A percentile compares a stretch with the other conserved stretches of the same genome.
Conservation (phyloP, 352 stramenopile species). For the Phytophthora brassicae region DNA sequence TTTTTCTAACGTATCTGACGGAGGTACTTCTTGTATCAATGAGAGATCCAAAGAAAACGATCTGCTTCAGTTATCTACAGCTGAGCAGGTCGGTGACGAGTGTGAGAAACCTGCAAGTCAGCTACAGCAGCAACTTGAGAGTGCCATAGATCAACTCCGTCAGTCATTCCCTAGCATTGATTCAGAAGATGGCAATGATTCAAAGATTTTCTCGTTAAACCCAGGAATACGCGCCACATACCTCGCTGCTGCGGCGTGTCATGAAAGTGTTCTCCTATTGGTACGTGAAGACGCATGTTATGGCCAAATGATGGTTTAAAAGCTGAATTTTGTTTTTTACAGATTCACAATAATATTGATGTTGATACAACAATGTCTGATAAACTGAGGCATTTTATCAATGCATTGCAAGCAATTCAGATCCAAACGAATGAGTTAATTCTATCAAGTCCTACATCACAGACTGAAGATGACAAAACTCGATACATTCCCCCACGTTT, state of each 20-base stretch:
- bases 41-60: neutral
- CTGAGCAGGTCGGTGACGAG: slow-evolving; percentile 14
- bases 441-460: neutral
- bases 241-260: slow-evolving; percentile 40
- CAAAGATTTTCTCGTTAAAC: neutral
- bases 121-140: slow-evolving; percentile 28
- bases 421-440: neutral
- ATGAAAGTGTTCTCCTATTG: slow-evolving; percentile 41
- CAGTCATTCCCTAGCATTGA: slow-evolving; percentile 25
- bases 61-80: neutral
- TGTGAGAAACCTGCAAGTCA: slow-evolving; percentile 19
- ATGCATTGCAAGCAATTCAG: slow-evolving; percentile 32
- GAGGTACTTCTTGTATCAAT: no score
- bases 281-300: slow-evolving; percentile 16
- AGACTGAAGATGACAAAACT: neutral
- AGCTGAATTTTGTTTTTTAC: neutral
- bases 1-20: slow-evolving; percentile 7
- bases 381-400: slow-evolving; percentile 40
- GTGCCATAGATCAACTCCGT: slow-evolving; percentile 25
- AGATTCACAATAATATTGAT: slow-evolving; percentile 35
- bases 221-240: slow-evolving; percentile 41
- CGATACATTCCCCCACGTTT: slow-evolving; percentile 15
- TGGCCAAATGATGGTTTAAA: neutral
- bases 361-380: slow-evolving; percentile 30
- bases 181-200: neutral